Evolutionary conservation across 257 asterid genomes (phyloP).

Genomic region (Rehmannia glutinosa): DNA sequence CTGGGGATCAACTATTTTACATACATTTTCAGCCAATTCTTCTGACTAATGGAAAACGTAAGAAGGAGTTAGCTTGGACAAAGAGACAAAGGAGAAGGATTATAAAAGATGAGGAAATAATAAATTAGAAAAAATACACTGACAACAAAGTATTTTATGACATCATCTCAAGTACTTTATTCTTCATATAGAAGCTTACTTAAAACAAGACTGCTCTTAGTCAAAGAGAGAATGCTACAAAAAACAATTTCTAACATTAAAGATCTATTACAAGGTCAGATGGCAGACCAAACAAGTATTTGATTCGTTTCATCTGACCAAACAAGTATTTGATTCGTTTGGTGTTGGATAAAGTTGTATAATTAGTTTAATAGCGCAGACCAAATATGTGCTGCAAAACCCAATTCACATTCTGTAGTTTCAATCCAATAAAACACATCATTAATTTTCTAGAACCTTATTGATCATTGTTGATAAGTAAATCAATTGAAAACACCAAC

Average conservation of each 20-base stretch:
- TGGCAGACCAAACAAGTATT: too few relatives aligned
- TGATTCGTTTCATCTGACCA: too few relatives aligned
- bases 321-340: constrained; percentile 3
- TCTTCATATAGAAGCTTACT: background rate
- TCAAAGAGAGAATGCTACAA: constrained; percentile 3
- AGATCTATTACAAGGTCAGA: background rate
- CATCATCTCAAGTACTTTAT: background rate
- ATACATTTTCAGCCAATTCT: constrained; percentile 95
- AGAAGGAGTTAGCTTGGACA: constrained; percentile 10
- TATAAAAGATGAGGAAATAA: too few relatives aligned
- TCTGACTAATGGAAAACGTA: constrained; percentile 67
- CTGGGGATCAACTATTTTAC: constrained; percentile 76
- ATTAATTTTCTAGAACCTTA: background rate
- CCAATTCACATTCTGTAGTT: background rate
- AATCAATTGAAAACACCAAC: constrained; percentile 40
- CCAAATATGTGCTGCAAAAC: constrained; percentile 11
- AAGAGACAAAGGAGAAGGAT: too few relatives aligned
- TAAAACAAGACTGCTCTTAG: constrained; percentile 1
- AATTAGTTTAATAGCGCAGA: constrained; percentile 5
- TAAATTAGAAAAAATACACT: too few relatives aligned
- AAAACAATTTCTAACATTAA: constrained; percentile 2
- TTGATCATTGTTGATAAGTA: background rate
- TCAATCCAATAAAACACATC: background rate
- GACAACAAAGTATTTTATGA: too few relatives aligned
- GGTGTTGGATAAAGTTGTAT: background rate